Evolutionary conservation across 345 rosid species (phyloP).

Genomic region (Hibiscus syriacus): DNA sequence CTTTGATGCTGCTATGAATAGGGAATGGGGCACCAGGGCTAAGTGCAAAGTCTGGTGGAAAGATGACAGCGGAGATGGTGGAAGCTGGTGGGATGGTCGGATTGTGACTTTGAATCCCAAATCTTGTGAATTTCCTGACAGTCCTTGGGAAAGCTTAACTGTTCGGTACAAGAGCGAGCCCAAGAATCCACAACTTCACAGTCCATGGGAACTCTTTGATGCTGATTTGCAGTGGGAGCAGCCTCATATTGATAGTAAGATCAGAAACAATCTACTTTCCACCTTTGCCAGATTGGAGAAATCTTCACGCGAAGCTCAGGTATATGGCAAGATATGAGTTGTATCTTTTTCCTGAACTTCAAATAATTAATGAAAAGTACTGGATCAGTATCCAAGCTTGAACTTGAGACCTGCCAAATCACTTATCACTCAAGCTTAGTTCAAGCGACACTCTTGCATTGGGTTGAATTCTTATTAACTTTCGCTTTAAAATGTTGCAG

Average conservation of each 20-base stretch:
- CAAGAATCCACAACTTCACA: constrained; percentile 63
- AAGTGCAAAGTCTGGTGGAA: constrained; percentile 97
- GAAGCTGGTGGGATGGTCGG: constrained; percentile 97
- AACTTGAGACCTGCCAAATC: neutral
- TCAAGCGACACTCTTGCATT: neutral
- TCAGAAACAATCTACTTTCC: constrained; percentile 39
- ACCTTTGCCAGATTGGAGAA: constrained; percentile 57
- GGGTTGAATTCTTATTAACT: constrained; percentile 1
- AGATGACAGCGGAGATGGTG: constrained; percentile 74
- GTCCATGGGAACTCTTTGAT: constrained; percentile 99
- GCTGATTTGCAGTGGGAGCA: constrained; percentile 60
- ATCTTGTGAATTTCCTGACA: constrained; percentile 64
- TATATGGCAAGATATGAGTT: constrained; percentile 8
- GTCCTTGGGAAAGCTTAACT: constrained; percentile 95
- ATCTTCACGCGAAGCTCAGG: constrained; percentile 53
- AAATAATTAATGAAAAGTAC: neutral
- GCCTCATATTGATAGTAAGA: constrained; percentile 56
- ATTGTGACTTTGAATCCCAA: constrained; percentile 61
- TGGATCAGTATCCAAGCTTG: neutral
- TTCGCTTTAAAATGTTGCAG: constrained; percentile 37
- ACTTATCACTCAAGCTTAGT: neutral
- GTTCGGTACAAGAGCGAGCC: constrained; percentile 77
- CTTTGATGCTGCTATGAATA: constrained; percentile 63
- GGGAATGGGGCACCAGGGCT: constrained; percentile 88
- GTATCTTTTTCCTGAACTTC: neutral